Conservation (phyloP, 1,284 basidiomycete species). For the Omphalotus olearius region DNA sequence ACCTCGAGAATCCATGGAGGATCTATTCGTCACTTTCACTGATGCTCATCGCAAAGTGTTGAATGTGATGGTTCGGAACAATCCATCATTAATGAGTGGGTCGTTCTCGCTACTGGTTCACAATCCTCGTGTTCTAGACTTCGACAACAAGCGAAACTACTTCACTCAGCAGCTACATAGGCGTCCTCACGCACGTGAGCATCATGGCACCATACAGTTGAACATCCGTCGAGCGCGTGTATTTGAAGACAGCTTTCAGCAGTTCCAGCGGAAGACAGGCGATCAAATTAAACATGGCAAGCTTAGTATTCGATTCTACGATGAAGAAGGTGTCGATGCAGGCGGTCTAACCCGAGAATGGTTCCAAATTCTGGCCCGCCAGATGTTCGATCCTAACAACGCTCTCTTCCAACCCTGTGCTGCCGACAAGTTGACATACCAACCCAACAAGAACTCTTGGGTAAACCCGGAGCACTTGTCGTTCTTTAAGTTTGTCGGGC, state of each 20-base stretch:
- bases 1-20: constrained; percentile 73
- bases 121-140: constrained; percentile 96
- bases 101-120: constrained; percentile 96
- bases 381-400: constrained; percentile 99
- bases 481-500: constrained; percentile 99
- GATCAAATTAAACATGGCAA: constrained; percentile 99
- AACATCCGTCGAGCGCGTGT: constrained; percentile 92
- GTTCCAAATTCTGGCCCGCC: constrained; percentile 96
- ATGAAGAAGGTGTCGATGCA: constrained; percentile 98
- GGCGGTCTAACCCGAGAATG: constrained; percentile 98
- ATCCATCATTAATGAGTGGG: constrained; percentile 96
- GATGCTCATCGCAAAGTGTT: constrained; percentile 93
- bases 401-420: constrained; percentile 97
- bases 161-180: constrained; percentile 96
- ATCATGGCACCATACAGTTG: constrained; percentile 82
- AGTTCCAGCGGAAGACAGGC: constrained; percentile 85
- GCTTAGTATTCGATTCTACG: constrained; percentile 93
- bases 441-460: constrained; percentile 94
- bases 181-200: constrained; percentile 75
- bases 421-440: constrained; percentile 91
- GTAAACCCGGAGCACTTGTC: constrained; percentile 93
- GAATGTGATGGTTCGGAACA: constrained; percentile 97
- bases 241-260: constrained; percentile 96
- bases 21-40: constrained; percentile 92
- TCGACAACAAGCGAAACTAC: constrained; percentile 99